Base-by-base conservation (phyloP, 192 early-diverging fungal genomes). In the Rhizoclosmatium sp. region DNA sequence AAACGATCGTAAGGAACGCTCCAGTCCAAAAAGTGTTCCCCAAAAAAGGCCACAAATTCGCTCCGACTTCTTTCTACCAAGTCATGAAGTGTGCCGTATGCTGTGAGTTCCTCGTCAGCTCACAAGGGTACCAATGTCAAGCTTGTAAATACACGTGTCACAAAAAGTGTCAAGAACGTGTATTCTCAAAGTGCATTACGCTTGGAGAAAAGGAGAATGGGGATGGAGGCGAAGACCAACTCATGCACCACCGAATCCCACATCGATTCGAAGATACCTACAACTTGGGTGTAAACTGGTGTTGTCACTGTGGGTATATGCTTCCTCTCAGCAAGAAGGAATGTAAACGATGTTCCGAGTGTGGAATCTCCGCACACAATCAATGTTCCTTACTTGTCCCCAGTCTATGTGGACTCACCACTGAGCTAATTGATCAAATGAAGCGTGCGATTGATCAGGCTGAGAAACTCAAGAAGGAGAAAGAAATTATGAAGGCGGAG, bases 31-130 rank as follows among this genome's bases (percentile, higher is more conserved):
- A 96, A 73, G 90, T 94, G 21, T 90, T 94, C 46, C 92, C 89
- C 16, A 95, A 96, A 85, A 95, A 93, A 68, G 97, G 98, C 3
- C 98, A 99, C 81, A 93, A 97, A 81, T 98, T 99, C 85, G 93
- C 91, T 71, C 87, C 93, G 45, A 89, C 93, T 72, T 92, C 93
- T 66, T 97, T 95, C 54, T 98, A 98, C 85, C 95, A 97, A 75
- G 96, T 99, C 78, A 97, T 99, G 96, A 95, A 94, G 84, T 99
- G 98, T 84, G 96, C 97, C 4, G 82, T 96, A 5, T 99, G 98
- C 85, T 88, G 90, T 59, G 98, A 98, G 76, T 96, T 98, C 80
- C 89, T 99, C 58, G 93, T 96, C 23, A 95, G 93, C 76, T 91
- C 91, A 12, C 85, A 90, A 46, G 96, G 96, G 23, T 94, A 93